Evolutionary conservation across 441 rosid genomes (phyloP).

Genomic region (Gossypium davidsonii): DNA sequence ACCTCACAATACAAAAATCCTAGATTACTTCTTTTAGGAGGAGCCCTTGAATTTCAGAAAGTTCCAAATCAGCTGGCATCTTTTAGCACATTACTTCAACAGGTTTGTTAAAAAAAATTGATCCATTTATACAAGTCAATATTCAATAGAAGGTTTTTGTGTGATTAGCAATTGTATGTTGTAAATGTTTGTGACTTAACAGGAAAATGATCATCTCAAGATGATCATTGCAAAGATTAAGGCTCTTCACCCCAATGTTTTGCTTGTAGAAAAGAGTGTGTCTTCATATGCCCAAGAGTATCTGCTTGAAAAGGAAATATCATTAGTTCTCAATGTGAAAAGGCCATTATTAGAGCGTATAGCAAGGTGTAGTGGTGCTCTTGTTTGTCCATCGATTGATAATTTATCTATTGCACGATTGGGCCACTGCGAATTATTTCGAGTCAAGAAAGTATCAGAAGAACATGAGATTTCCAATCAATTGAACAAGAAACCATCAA

Average conservation of each 20-base stretch:
- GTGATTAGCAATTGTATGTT: not conserved
- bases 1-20: conserved; percentile 86
- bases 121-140: not conserved
- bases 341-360: conserved; percentile 72
- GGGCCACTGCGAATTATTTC: conserved; percentile 86
- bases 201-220: conserved; percentile 89
- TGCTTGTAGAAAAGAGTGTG: conserved; percentile 86
- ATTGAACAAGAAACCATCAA: conserved; percentile 60
- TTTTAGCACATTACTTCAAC: conserved; percentile 74
- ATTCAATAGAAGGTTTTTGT: not conserved
- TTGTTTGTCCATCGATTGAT: conserved; percentile 61
- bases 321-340: conserved; percentile 85
- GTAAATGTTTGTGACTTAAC: conserved; percentile 20
- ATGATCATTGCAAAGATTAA: conserved; percentile 71
- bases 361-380: conserved; percentile 87
- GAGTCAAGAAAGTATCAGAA: conserved; percentile 60
- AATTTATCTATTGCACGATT: conserved; percentile 43
- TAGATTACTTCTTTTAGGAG: conserved; percentile 75
- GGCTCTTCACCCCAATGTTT: conserved; percentile 80
- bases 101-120: conserved; percentile 40
- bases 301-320: conserved; percentile 78
- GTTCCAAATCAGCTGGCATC: conserved; percentile 76
- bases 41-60: conserved; percentile 84
- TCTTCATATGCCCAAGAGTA: conserved; percentile 79
- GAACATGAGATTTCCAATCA: conserved; percentile 60